Base-by-base conservation (phyloP, 2,329 filamentous ascomycete species). In the Colletotrichum brevisporum region DNA sequence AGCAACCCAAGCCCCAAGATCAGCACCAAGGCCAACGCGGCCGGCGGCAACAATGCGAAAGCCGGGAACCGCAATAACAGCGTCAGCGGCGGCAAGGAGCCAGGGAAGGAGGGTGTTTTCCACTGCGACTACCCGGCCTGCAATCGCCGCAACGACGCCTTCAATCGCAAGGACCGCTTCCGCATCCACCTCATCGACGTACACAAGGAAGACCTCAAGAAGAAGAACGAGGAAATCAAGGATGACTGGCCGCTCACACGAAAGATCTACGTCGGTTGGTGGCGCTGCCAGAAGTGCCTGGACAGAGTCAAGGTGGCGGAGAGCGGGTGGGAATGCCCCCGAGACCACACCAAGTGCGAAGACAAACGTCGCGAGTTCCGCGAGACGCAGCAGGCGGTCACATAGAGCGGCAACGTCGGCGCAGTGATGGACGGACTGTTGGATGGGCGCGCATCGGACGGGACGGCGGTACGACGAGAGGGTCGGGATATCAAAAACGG, bases 161-260 rank as follows among this genome's bases (percentile, higher is more conserved):
- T 89, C 73, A 80, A 81, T 72, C 83, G 88, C 41, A 83, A 84
- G 41, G 88, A 90, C 71, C 88, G 89, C 75, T 87, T 83, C 74
- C 83, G 87, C 43, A 85, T 88, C 63, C 88, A 90, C 74, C 81
- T 88, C 41, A 83, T 87, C 27, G 83, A 86, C 43, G 86, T 80
- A 68, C 88, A 90, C 79, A 80, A 81, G 60, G 88, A 90, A 73
- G 86, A 89, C 66, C 81, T 88, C 26, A 78, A 81, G 70, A 84
- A 84, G 77, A 72, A 72, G 55, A 82, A 84, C 18, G 81, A 83
- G 27, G 76, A 76, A 24, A 71, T 77, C 65, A 74, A 76, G 48
- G 77, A 79, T 24, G 78, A 78, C 69, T 84, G 82, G 82, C 71
- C 81, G 43, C 74, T 78, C 9, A 76, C 74, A 57, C 80, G 84